Percentiles rank a stretch among this genome's conserved stretches.
These are phyloP conservation scores for Tetrahymena malaccensis DNA, from an alignment of 73 alveolate species.

Conservation along the genomic window DNA sequence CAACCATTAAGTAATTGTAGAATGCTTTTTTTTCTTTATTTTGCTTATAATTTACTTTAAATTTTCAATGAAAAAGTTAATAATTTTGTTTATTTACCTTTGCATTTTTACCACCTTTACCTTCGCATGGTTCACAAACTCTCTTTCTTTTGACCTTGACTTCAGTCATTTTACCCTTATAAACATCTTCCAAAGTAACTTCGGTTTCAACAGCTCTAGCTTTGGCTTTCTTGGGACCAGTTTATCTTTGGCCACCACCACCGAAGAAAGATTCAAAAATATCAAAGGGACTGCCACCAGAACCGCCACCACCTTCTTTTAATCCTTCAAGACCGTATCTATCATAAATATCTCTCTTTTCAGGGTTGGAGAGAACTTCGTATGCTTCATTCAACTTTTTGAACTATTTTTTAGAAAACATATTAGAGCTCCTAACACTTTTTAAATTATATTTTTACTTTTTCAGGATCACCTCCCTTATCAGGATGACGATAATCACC, in stretches of 20 bases:
- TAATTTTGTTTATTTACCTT: conserved; percentile 14
- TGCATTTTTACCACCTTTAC: conserved; percentile 84
- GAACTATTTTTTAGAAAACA: conserved; percentile 40
- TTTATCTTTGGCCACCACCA: conserved; percentile 68
- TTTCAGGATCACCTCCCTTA: conserved; percentile 96
- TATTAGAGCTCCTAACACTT: background rate
- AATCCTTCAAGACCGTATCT: conserved; percentile 95
- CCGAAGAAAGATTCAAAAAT: conserved; percentile 82
- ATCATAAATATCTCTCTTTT: conserved; percentile 93
- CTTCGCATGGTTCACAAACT: conserved; percentile 82
- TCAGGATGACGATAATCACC: conserved; percentile 94
- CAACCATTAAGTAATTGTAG: too few species aligned
- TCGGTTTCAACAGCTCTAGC: conserved; percentile 69
- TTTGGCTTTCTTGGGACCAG: conserved; percentile 76
- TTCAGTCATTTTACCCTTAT: conserved; percentile 80
- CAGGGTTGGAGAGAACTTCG: conserved; percentile 84
- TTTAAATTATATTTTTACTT: background rate
- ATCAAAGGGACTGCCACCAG: conserved; percentile 66
- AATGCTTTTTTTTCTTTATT: too few species aligned
- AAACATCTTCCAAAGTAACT: conserved; percentile 87
- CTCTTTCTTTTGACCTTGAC: conserved; percentile 78
- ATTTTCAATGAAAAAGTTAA: background rate
- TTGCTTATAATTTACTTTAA: background rate
- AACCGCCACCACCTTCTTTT: conserved; percentile 85
- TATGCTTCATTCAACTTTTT: conserved; percentile 87